Evolutionary conservation across 345 rosid species (phyloP).

Genomic region (Linum tenue): DNA sequence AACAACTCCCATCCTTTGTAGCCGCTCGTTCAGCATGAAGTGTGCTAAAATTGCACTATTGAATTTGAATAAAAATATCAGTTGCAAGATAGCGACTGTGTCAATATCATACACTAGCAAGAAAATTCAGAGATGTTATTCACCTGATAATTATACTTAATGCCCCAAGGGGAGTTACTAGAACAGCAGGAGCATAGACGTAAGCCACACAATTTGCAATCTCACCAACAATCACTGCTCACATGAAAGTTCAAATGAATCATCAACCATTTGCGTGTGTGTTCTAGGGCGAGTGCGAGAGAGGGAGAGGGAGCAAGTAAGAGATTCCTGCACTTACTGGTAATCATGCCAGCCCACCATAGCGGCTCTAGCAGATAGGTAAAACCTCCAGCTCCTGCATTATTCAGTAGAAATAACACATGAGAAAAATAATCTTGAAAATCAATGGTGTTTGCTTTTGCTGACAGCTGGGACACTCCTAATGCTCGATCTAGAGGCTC

Average conservation of each 20-base stretch:
- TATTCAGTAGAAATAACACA: slow-evolving; percentile 8
- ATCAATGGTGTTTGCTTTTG: neutral
- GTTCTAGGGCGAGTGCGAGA: neutral
- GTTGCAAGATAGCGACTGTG: neutral
- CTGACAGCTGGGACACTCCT: too few species aligned
- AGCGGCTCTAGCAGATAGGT: slow-evolving; percentile 84
- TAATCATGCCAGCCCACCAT: slow-evolving; percentile 93
- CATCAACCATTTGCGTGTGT: slow-evolving; percentile 1
- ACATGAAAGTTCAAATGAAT: slow-evolving; percentile 3
- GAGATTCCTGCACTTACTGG: slow-evolving; percentile 38
- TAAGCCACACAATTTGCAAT: slow-evolving; percentile 86
- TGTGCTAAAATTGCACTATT: slow-evolving; percentile 81
- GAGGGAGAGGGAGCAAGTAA: neutral
- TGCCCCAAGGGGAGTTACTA: slow-evolving; percentile 91
- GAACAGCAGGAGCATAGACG: slow-evolving; percentile 86
- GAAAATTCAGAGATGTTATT: slow-evolving; percentile 1
- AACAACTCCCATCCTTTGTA: slow-evolving; percentile 65
- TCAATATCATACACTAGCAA: neutral
- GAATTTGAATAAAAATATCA: slow-evolving; percentile 15
- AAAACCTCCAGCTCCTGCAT: slow-evolving; percentile 77
- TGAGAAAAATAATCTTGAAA: neutral
- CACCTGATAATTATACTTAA: slow-evolving; percentile 85
- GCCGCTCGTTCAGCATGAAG: slow-evolving; percentile 64
- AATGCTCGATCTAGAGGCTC: slow-evolving; percentile 6
- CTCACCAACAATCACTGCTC: slow-evolving; percentile 78